Evolutionary conservation across 139 green algal genomes (phyloP), one percentile per base, ranked within the genome.

Genomic region (Tetratostichococcus sp.): DNA sequence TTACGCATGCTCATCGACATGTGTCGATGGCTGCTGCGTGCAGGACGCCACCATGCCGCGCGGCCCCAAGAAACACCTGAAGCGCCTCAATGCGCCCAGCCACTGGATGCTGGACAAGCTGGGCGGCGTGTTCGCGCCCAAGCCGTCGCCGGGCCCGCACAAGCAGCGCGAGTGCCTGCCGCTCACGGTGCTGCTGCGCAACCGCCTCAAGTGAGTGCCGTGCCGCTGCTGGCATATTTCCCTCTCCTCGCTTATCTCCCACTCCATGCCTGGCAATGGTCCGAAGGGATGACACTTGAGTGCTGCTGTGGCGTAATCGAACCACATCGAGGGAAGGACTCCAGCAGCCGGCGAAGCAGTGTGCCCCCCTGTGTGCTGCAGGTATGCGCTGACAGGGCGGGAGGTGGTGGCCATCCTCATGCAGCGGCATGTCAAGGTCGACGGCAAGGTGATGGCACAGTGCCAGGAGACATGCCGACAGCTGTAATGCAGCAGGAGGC

Each of bases 41-140:
- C 50, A 62, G 50, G 35, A 17, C 22, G 35, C 17, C 42, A 73
- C 28, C 34, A 82, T 82, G 77, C 23, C 50, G 59, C 90, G 92
- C 77, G 93, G 93, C 59, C 91, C 91, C n/a, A 99, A 98, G 92
- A 99, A 99, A 90, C 96, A 99, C 79, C 77, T 99, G 73, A 99
- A 99, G 94, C 80, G 96, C 69, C 82, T 98, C 33, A 98, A 97
- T 94, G 95, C 94, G 67, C 96, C 96, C 35, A 94, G 89, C 72
- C 95, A 99, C 81, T 99, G 96, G 96, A 98, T 98, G 94, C 89
- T 99, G 67, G 94, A 98, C 88, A 99, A 99, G 88, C 93, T 99
- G 57, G 94, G 93, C 65, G 96, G 96, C 79, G 93, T 99, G 77
- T 99, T 99, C 80, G 96, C 96, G 66, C 95, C 96, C 78, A 99